These are phyloP conservation scores for Aquilaria malaccensis DNA, from an alignment of 345 rosid genomes.

Conservation along the genomic window DNA sequence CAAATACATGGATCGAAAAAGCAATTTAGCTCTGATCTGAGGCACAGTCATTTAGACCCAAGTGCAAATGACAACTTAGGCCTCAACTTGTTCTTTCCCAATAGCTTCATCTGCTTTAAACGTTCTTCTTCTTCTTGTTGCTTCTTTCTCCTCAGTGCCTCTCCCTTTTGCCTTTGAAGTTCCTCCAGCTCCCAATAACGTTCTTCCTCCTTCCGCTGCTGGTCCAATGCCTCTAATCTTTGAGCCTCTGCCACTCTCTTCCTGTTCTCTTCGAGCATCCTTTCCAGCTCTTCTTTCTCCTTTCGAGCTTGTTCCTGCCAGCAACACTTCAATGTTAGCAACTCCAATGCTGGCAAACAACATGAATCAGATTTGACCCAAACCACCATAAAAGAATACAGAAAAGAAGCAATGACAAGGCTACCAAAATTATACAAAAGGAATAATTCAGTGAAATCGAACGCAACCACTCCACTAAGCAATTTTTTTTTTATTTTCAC, in stretches of 20 bases:
- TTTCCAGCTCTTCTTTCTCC: slow-evolving; percentile 74
- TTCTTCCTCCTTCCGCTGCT: slow-evolving; percentile 78
- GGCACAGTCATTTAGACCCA: slow-evolving; percentile 57
- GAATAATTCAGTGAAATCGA: too few species aligned
- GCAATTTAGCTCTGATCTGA: not conserved
- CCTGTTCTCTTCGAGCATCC: slow-evolving; percentile 66
- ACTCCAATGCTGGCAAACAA: not conserved
- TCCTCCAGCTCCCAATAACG: slow-evolving; percentile 75
- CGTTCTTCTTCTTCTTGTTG: slow-evolving; percentile 95
- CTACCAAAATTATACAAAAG: not conserved
- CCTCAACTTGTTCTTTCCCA: slow-evolving; percentile 94
- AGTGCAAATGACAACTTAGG: slow-evolving; percentile 89
- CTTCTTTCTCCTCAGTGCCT: slow-evolving; percentile 74
- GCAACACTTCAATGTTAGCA: slow-evolving; percentile 2
- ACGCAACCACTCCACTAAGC: too few species aligned
- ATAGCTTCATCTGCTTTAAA: slow-evolving; percentile 70
- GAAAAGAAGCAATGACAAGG: not conserved
- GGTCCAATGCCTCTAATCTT: slow-evolving; percentile 79
- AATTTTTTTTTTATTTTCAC: too few species aligned
- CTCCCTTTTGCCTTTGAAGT: slow-evolving; percentile 80
- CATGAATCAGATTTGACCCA: not conserved
- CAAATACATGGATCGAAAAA: not conserved
- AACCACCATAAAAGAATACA: not conserved
- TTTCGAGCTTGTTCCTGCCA: slow-evolving; percentile 58
- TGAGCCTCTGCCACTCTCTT: slow-evolving; percentile 79